Evolutionary conservation across 2,329 filamentous ascomycete genomes (phyloP), one percentile per base, ranked within the genome.

Genomic region (Neonectria hederae): DNA sequence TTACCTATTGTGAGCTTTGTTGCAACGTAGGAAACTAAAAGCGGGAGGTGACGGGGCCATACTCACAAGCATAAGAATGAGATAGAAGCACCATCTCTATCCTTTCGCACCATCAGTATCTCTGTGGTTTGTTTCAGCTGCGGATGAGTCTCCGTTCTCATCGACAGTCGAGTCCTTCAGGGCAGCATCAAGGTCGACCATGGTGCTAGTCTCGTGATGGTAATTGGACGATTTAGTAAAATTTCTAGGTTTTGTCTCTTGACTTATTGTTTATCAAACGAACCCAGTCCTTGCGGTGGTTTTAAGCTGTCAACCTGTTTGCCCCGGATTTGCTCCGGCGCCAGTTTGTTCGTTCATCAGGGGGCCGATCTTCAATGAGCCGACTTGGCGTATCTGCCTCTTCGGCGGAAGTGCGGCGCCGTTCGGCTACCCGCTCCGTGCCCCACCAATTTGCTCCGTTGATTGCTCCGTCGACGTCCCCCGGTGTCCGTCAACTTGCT

Each of bases 21-120:
- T 40, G 2, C 35, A 43, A 5, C 10, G n/a, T 19, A 19, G 13
- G 21, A 32, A 30, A 24, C 5, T 14, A 26, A 21, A 19, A 17
- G 7, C 30, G 64, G 63, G 28, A 74, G 43, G 14, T 24, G 13
- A 26, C 6, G 19, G 9, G 8, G 8, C 32, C 4, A 40, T 40
- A 3, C 54, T 57, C 28, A 57, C 49, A 21, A 60, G 32, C 11
- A 60, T 60, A 5, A 60, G 43, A 30, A 60, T 48, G 22, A 60
- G 32, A 17, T 42, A 43, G 45, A 60, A 60, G 40, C 26, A 35
- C 58, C 58, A 60, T 14, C 58, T 40, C 58, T 51, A 60, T 5
- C 58, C 51, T 5, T 17, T 17, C 11, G 13, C 35, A 17, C 35
- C 35, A 2, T 40, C 35, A 40, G 17, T 40, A 40, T 40, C 35